phyloP scores from a whole-genome alignment of 805 yeast species.

The Blastobotrys mokoenaii region DNA sequence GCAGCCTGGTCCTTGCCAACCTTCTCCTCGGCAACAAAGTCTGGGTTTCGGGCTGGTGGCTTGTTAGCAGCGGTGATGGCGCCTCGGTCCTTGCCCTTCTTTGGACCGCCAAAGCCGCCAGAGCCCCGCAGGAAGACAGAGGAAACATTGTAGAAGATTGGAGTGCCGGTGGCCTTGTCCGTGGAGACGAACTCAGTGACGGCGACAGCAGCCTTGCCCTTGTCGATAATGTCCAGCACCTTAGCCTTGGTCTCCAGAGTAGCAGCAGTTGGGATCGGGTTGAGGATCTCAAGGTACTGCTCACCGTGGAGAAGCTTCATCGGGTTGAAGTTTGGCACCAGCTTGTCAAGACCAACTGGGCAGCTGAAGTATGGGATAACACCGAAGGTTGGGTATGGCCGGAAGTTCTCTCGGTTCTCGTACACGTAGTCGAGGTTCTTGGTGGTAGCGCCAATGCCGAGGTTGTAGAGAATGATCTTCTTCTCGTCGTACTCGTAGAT shows the following conservation, averaged over 20 bases:
- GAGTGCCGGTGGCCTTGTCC: constrained; percentile 61
- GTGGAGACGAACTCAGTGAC: constrained; percentile 62
- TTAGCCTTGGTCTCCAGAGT: constrained; percentile 48
- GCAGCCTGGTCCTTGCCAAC: constrained; percentile 76
- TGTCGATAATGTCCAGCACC: constrained; percentile 72
- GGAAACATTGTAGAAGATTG: constrained; percentile 70
- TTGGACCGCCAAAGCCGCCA: constrained; percentile 41
- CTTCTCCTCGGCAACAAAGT: constrained; percentile 48
- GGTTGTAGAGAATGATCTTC: constrained; percentile 74
- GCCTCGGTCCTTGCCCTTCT: constrained; percentile 46
- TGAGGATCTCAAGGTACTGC: constrained; percentile 71
- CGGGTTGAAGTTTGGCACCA: constrained; percentile 79
- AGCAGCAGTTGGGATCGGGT: constrained; percentile 73
- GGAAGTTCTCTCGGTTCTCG: constrained; percentile 71
- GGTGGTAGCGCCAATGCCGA: constrained; percentile 81
- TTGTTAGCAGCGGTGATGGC: constrained; percentile 55
- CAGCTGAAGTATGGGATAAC: constrained; percentile 76
- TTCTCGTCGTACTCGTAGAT: constrained; percentile 53
- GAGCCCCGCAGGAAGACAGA: constrained; percentile 78
- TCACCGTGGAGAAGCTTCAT: constrained; percentile 90
- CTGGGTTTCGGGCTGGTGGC: constrained; percentile 60
- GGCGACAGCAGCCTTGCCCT: constrained; percentile 74
- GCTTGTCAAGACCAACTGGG: constrained; percentile 49
- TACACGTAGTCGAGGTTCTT: constrained; percentile 69
- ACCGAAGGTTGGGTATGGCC: constrained; percentile 82